Percentiles rank a stretch among this genome's conserved stretches.
Evolutionary conservation across 352 stramenopile genomes (phyloP).

Genomic region (Globisporangium cylindrosporum): DNA sequence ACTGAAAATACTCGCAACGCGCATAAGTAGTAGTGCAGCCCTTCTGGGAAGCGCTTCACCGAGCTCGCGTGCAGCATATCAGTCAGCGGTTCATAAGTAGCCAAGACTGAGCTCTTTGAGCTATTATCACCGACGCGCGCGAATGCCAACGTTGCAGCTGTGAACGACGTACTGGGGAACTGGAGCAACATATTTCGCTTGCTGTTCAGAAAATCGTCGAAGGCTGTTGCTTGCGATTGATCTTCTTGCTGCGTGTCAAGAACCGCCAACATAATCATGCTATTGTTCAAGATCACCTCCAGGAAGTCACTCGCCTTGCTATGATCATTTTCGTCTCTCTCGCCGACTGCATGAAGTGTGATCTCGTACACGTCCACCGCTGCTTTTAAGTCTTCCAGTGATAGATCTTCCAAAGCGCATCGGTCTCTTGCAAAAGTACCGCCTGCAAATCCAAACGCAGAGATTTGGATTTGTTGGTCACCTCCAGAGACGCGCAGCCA

Average conservation of each 20-base stretch:
- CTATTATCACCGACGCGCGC: background rate
- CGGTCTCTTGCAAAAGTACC: conserved; percentile 4
- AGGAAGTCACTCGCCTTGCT: background rate
- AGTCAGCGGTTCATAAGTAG: conserved; percentile 3
- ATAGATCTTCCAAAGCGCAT: background rate
- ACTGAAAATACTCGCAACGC: background rate
- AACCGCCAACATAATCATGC: conserved; percentile 11
- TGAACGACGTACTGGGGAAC: conserved; percentile 12
- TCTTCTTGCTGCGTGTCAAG: background rate
- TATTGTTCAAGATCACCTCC: conserved; percentile 16
- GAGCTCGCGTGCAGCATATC: conserved; percentile 11
- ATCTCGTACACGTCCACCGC: conserved; percentile 3
- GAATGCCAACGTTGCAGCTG: conserved; percentile 9
- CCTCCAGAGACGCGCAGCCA: conserved; percentile 17
- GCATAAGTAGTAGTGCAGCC: conserved; percentile 18
- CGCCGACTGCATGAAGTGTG: conserved; percentile 6
- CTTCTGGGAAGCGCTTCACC: conserved; percentile 4
- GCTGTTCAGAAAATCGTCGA: conserved; percentile 9
- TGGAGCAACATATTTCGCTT: background rate
- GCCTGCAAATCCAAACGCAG: conserved; percentile 10
- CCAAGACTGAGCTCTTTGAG: background rate
- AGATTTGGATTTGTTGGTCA: conserved; percentile 1
- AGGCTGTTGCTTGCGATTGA: background rate
- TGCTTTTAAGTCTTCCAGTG: background rate
- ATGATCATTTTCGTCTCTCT: background rate